Percentiles rank a stretch among this genome's conserved stretches.
Evolutionary conservation across 306 rosid species (phyloP).

Genomic region (Abrus precatorius): DNA sequence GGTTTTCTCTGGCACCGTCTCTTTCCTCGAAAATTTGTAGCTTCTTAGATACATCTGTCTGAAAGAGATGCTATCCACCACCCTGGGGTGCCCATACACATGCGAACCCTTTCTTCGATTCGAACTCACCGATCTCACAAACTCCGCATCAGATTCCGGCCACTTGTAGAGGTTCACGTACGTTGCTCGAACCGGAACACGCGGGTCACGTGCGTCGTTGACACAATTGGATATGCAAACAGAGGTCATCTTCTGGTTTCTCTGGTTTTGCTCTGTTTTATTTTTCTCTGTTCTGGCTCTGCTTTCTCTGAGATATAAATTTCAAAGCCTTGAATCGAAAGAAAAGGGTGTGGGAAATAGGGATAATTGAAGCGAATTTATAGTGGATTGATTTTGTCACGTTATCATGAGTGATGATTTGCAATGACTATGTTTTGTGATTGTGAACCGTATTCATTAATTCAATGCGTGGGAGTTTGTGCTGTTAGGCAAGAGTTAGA

Average conservation of each 20-base stretch:
- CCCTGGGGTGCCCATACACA: constrained; percentile 60
- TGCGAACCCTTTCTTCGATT: constrained; percentile 44
- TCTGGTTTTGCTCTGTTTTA: too few species aligned
- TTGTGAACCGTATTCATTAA: neutral
- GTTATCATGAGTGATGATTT: constrained; percentile 61
- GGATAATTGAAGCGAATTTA: constrained; percentile 32
- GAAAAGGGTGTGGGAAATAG: constrained; percentile 53
- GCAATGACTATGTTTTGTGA: constrained; percentile 59
- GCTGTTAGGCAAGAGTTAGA: constrained; percentile 57
- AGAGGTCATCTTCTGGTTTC: constrained; percentile 57
- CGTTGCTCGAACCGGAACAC: constrained; percentile 73
- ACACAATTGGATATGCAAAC: constrained; percentile 81
- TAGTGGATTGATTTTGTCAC: constrained; percentile 48
- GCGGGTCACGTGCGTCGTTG: constrained; percentile 71
- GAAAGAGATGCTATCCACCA: constrained; percentile 90
- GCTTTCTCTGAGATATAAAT: too few species aligned
- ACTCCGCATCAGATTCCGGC: constrained; percentile 93
- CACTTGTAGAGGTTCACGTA: constrained; percentile 84
- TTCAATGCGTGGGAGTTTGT: constrained; percentile 48
- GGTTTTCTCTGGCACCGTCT: constrained; percentile 71
- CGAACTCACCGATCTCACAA: constrained; percentile 65
- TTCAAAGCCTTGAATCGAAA: constrained; percentile 50
- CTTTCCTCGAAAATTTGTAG: constrained; percentile 83
- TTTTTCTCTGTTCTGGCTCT: too few species aligned
- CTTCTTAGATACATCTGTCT: constrained; percentile 89